Base-by-base conservation (phyloP, 805 yeast species). In the Cyberlindnera mrakii region DNA sequence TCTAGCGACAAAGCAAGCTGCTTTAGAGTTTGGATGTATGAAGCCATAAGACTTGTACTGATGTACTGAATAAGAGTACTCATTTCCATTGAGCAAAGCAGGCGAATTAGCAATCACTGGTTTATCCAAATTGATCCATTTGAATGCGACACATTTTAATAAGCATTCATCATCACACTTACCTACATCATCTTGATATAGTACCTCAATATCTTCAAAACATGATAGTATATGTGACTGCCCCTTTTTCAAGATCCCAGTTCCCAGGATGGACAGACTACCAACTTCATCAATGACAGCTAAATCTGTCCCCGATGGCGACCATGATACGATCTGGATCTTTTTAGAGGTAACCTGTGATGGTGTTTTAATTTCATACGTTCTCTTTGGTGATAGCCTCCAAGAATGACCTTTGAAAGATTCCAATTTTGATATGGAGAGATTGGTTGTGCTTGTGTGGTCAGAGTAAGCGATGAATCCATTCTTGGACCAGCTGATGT, bases 391-490 rank as follows among this genome's bases (percentile, higher is more conserved):
- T 6, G 59, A 47, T 32, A 89, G 67, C 51, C 80, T 79, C 97
- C 97, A 91, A 37, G 72, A 63, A 30, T 72, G 70, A 1, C 96
- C 97, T 58, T 86, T 82, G 13, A 77, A 62, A 46, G 88, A 79
- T 52, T 82, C 90, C 31, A 52, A 45, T 37, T 50, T 51, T 19
- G 58, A 45, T 46, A 58, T 54, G 59, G 67, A 48, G 63, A 66
- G 43, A 58, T 64, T 47, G 20, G 65, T 44, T 60, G 52, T 43
- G 16, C 59, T 53, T 37, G 62, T 62, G 32, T 70, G 63, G 43
- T 75, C 71, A 6, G 78, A 65, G 52, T 82, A 87, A 1, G 96
- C 95, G 29, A 90, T 74, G 52, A 87, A 78, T 13, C 96, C 96
- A 51, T 81, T 84, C 50, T 80, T 77, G 10, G 95, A 85, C 96